Evolutionary conservation across 805 yeast species (phyloP).

Genomic region (Sugiyamaella floridensis): DNA sequence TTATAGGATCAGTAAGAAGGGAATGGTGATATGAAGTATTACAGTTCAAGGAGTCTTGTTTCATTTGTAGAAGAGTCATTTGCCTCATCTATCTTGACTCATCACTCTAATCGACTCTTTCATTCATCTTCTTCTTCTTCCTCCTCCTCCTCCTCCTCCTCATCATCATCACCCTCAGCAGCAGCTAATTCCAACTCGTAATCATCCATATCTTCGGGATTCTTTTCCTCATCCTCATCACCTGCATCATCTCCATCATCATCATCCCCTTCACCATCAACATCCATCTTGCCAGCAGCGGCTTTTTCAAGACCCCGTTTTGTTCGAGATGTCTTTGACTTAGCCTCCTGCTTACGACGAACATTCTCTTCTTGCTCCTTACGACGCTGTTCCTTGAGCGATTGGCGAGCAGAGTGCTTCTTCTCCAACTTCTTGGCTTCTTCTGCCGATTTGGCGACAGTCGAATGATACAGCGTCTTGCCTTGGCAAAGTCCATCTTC

Average conservation of each 20-base stretch:
- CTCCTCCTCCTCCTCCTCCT: conserved; percentile 19
- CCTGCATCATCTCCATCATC: conserved; percentile 34
- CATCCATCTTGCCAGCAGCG: conserved; percentile 15
- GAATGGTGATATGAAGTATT: too few relatives aligned
- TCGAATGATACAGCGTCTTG: conserved; percentile 77
- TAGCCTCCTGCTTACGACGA: conserved; percentile 60
- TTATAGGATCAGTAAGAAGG: too few relatives aligned
- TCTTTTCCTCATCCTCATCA: conserved; percentile 40
- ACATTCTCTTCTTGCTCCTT: conserved; percentile 75
- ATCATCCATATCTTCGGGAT: conserved; percentile 37
- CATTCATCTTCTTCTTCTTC: conserved; percentile 9
- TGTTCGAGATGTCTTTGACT: conserved; percentile 65
- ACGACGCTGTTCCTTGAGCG: conserved; percentile 63
- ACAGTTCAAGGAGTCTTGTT: neutral
- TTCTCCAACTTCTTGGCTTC: conserved; percentile 60
- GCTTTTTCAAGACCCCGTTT: conserved; percentile 42
- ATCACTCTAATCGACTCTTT: neutral
- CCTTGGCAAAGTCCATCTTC: conserved; percentile 91
- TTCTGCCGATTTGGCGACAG: conserved; percentile 51
- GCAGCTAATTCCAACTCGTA: conserved; percentile 28
- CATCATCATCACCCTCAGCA: conserved; percentile 17
- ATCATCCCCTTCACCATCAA: conserved; percentile 29
- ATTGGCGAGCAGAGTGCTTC: conserved; percentile 54
- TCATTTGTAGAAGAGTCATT: too few relatives aligned
- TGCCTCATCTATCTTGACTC: too few relatives aligned